Base-by-base conservation (phyloP, 306 rosid species). In the Fragaria iinumae region DNA sequence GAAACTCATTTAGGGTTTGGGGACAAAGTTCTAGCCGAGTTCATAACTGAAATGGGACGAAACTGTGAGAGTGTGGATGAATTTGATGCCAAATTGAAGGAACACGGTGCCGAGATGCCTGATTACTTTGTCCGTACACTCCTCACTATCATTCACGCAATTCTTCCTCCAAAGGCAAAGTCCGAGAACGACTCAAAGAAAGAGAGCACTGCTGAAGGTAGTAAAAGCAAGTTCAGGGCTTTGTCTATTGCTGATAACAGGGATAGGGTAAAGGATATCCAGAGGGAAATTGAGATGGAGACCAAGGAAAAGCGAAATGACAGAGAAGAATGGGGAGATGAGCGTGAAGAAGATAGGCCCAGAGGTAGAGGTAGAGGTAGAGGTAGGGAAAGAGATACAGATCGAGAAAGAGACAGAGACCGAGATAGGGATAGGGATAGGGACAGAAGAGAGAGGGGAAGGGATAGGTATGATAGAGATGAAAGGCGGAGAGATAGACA, bases 51-150 rank as follows among this genome's bases (percentile, higher is more conserved):
- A 20, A 25, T 93, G 80, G 98, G 97, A 4, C 85, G 84, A 4
- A 69, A 79, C 2, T 89, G 92, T 4, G 88, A 87, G 74, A 77
- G 83, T 9, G 93, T 79, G 2, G 92, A 88, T 2, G 92, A 89
- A 66, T 93, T 93, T 32, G 93, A 91, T 14, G 36, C 83, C 1
- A 88, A 91, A 32, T 65, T 93, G 83, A 93, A 90, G 82, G 88
- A 91, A 66, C 83, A 90, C 6, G 98, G 92, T 0, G 97, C 96
- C 0, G 91, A 88, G 57, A 80, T 91, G 93, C 98, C 93, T 0
- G 97, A 93, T 82, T 91, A 93, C 76, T 89, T 93, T 38, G 96
- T 93, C 52, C 83, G 71, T 34, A 89, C 97, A 0, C 91, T 93
- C 8, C 68, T 93, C 71, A 93, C 84, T 4, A 93, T 89, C 16